phyloP scores from a whole-genome alignment of 2,329 filamentous ascomycete genomes.

The Blumeria graminis region DNA sequence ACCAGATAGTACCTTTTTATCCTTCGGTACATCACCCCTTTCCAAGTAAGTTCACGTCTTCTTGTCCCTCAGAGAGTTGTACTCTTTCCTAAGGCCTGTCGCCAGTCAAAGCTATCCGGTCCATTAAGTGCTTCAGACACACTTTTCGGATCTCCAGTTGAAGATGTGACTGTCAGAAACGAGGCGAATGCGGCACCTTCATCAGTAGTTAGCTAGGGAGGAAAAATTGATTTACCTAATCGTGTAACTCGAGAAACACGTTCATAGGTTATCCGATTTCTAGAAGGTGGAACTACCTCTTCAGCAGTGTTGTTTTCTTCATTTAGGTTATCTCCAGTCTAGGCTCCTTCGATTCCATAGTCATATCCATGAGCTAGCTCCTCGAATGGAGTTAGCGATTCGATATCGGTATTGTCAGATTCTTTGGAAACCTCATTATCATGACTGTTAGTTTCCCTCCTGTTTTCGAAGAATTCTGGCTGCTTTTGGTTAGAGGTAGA shows the following conservation, averaged over 20 bases:
- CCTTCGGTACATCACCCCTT: background rate
- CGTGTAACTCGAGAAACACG: background rate
- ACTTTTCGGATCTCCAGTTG: no score
- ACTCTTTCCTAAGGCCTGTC: background rate
- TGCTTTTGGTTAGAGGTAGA: background rate
- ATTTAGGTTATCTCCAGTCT: no score
- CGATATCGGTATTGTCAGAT: no score
- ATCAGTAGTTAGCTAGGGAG: background rate
- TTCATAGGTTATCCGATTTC: background rate
- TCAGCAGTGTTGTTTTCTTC: no score
- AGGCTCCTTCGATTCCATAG: no score
- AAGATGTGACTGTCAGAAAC: background rate
- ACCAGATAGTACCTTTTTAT: background rate
- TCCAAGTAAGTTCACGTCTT: background rate
- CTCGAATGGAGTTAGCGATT: no score
- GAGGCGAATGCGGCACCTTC: background rate
- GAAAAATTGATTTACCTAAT: background rate
- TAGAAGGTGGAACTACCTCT: no score
- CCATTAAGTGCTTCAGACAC: no score
- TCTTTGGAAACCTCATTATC: no score
- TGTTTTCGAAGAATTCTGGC: background rate
- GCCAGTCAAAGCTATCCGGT: no score
- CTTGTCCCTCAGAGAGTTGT: background rate
- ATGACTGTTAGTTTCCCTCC: no score
- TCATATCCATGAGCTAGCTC: no score